These are phyloP conservation scores for Phylloporus rhodoxanthus DNA, from an alignment of 768 basidiomycete genomes.

Conservation along the genomic window DNA sequence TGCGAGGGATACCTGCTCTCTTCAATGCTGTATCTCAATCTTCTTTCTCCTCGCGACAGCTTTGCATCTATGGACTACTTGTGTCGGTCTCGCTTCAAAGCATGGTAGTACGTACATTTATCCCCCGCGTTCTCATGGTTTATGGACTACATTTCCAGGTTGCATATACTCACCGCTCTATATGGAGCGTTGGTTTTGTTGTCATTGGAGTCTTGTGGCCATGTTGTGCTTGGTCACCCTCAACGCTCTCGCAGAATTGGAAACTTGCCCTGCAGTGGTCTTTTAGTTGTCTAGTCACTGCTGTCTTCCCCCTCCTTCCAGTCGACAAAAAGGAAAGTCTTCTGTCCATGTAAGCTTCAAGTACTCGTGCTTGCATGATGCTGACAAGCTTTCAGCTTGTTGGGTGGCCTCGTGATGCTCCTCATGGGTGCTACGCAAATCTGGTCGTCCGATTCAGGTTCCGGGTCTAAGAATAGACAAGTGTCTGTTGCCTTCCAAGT, in stretches of 20 bases:
- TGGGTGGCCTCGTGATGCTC: constrained; percentile 45
- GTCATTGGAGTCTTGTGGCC: constrained; percentile 67
- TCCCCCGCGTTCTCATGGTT: neutral
- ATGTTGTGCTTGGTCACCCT: constrained; percentile 40
- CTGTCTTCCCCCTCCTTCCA: constrained; percentile 63
- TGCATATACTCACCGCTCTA: constrained; percentile 63
- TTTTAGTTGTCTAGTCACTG: constrained; percentile 45
- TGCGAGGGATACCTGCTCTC: constrained; percentile 19
- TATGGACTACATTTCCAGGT: constrained; percentile 33
- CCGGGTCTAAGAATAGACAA: neutral
- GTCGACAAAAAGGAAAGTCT: constrained; percentile 69
- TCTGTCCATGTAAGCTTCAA: constrained; percentile 48
- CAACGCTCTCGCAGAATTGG: constrained; percentile 24
- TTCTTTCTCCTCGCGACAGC: constrained; percentile 18
- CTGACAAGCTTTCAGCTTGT: constrained; percentile 31
- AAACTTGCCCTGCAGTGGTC: constrained; percentile 39
- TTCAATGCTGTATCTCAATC: constrained; percentile 12
- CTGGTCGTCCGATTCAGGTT: constrained; percentile 3
- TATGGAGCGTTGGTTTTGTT: constrained; percentile 67
- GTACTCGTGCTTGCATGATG: neutral
- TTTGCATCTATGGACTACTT: constrained; percentile 27
- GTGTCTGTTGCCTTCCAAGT: constrained; percentile 22
- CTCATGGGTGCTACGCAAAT: constrained; percentile 26
- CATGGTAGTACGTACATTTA: constrained; percentile 59
- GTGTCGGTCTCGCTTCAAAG: constrained; percentile 46